phyloP scores from a whole-genome alignment of 768 basidiomycete species.

The Lactarius vividus region DNA sequence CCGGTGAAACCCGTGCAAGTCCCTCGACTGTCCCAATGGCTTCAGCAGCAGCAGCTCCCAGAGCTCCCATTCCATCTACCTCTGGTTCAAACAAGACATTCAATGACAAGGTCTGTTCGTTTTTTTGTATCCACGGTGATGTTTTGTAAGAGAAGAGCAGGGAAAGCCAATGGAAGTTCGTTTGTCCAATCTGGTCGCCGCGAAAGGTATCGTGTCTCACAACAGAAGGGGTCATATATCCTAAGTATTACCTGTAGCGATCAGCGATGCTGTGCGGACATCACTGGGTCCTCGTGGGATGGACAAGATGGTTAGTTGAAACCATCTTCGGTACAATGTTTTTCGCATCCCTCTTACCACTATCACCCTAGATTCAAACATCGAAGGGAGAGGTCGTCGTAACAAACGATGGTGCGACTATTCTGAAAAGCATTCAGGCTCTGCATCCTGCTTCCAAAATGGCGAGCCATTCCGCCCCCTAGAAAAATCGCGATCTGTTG shows the following conservation, averaged over 20 bases:
- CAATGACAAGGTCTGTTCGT: slow-evolving; percentile 70
- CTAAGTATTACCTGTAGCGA: slow-evolving; percentile 51
- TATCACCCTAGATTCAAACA: slow-evolving; percentile 79
- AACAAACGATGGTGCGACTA: slow-evolving; percentile 98
- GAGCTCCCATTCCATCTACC: slow-evolving; percentile 18
- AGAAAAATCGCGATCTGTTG: neutral
- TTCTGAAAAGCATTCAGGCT: slow-evolving; percentile 92
- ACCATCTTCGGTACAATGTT: neutral
- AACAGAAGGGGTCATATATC: slow-evolving; percentile 18
- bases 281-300: slow-evolving; percentile 96
- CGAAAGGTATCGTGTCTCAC: slow-evolving; percentile 77
- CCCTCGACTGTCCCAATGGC: slow-evolving; percentile 30
- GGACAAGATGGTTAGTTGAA: slow-evolving; percentile 90
- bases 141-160: slow-evolving; percentile 44
- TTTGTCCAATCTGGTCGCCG: slow-evolving; percentile 95
- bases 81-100: slow-evolving; percentile 47
- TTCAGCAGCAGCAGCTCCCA: slow-evolving; percentile 26
- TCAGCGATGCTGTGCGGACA: slow-evolving; percentile 95
- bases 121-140: slow-evolving; percentile 8
- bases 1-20: neutral
- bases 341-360: slow-evolving; percentile 9
- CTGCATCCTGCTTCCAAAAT: slow-evolving; percentile 98
- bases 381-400: slow-evolving; percentile 95
- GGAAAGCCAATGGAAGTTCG: slow-evolving; percentile 98
- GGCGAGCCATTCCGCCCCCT: slow-evolving; percentile 44